These are phyloP conservation scores for Penicillium samsonianum DNA, from an alignment of 495 filamentous ascomycete genomes.

Conservation along the genomic window DNA sequence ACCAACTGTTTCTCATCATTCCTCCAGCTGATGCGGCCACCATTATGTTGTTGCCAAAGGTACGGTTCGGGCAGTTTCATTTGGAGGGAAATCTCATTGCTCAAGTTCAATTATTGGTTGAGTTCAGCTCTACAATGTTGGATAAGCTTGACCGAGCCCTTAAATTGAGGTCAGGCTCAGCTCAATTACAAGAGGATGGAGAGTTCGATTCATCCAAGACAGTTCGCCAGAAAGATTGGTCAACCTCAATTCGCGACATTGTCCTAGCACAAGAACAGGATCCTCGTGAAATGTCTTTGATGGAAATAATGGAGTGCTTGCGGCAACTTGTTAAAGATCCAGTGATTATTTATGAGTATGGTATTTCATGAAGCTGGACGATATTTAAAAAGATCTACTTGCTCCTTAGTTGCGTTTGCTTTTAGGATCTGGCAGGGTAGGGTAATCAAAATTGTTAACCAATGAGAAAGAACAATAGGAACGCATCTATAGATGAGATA, in stretches of 20 bases:
- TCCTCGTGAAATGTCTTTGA: conserved; percentile 12
- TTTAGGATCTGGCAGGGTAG: not conserved
- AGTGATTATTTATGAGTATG: conserved; percentile 5
- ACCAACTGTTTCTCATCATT: conserved; percentile 22
- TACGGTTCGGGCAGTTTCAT: conserved; percentile 16
- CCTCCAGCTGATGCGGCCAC: conserved; percentile 17
- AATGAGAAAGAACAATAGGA: not conserved
- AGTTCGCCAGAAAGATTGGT: conserved; percentile 1
- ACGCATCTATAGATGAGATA: not conserved
- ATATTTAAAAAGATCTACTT: not conserved
- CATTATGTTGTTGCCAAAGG: conserved; percentile 18
- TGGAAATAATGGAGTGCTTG: conserved; percentile 23
- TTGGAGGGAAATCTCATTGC: conserved; percentile 17
- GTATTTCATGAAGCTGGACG: not conserved
- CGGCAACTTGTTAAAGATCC: conserved; percentile 17
- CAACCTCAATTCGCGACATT: conserved; percentile 17
- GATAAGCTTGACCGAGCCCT: conserved; percentile 19
- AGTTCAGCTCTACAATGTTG: conserved; percentile 21
- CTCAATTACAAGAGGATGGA: not conserved
- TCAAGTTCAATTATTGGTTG: conserved; percentile 21
- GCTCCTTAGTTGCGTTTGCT: not conserved
- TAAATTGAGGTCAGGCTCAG: not conserved
- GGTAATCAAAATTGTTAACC: not conserved
- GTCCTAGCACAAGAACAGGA: conserved; percentile 19
- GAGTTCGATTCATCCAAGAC: not conserved